phyloP scores from a whole-genome alignment of 2,329 filamentous ascomycete genomes.

The Tricladium varicosporioides region DNA sequence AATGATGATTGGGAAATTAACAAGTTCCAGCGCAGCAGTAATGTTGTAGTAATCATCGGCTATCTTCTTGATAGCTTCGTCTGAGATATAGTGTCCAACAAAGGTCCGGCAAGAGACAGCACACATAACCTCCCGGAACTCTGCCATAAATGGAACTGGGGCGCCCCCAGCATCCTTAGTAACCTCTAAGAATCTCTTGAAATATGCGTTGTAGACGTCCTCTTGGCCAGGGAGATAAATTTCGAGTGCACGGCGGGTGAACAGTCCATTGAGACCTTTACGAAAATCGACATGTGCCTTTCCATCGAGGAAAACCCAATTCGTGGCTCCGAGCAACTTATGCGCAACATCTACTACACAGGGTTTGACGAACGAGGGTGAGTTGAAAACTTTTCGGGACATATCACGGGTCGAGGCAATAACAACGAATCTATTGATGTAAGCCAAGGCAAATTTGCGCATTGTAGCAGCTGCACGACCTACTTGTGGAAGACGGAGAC shows the following conservation, averaged over 20 bases:
- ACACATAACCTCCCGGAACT: slow-evolving; percentile 93
- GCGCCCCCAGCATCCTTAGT: slow-evolving; percentile 70
- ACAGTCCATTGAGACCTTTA: slow-evolving; percentile 91
- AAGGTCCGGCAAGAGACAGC: slow-evolving; percentile 96
- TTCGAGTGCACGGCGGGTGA: slow-evolving; percentile 86
- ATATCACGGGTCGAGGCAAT: slow-evolving; percentile 94
- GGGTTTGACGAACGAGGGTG: slow-evolving; percentile 86
- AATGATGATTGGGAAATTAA: slow-evolving; percentile 97
- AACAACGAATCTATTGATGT: slow-evolving; percentile 77
- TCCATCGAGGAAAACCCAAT: slow-evolving; percentile 97
- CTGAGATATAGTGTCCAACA: slow-evolving; percentile 90
- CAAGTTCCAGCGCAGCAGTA: slow-evolving; percentile 90
- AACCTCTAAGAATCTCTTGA: slow-evolving; percentile 72
- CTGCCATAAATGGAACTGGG: slow-evolving; percentile 82
- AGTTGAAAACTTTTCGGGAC: slow-evolving; percentile 96
- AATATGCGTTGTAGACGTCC: slow-evolving; percentile 86
- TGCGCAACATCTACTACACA: slow-evolving; percentile 93
- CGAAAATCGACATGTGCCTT: slow-evolving; percentile 95
- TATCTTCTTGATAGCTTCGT: slow-evolving; percentile 88
- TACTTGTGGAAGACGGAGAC: slow-evolving; percentile 99
- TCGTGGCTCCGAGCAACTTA: slow-evolving; percentile 86
- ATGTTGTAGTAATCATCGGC: slow-evolving; percentile 97
- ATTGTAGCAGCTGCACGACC: slow-evolving; percentile 29
- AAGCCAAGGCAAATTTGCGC: neutral
- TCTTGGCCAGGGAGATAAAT: slow-evolving; percentile 89